Percentiles rank a stretch among this genome's conserved stretches.
Evolutionary conservation across 495 filamentous ascomycete species (phyloP).

Genomic region (Hapsidospora chrysogenum): DNA sequence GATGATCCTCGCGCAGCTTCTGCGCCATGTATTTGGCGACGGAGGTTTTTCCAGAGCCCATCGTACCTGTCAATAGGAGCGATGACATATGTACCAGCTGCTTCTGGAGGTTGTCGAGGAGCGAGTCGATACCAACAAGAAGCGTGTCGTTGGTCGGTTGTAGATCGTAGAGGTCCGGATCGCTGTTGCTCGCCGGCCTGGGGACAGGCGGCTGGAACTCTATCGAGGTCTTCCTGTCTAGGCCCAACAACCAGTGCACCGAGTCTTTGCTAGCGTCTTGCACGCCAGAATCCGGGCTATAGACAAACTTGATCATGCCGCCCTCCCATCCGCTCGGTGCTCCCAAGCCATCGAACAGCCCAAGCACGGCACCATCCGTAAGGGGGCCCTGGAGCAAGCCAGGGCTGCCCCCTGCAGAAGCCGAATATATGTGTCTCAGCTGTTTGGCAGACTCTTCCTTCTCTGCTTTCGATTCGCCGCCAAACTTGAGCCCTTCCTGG

Average conservation of each 20-base stretch:
- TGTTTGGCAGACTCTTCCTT: constrained; percentile 46
- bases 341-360: constrained; percentile 20
- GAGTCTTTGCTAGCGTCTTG: constrained; percentile 30
- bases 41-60: constrained; percentile 78
- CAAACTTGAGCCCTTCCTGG: constrained; percentile 62
- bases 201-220: constrained; percentile 56
- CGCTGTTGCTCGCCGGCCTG: constrained; percentile 33
- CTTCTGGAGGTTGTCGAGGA: constrained; percentile 50
- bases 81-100: constrained; percentile 76
- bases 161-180: constrained; percentile 32
- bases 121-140: constrained; percentile 72
- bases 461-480: constrained; percentile 66
- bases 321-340: constrained; percentile 42
- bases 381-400: constrained; percentile 70
- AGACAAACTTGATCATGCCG: constrained; percentile 63
- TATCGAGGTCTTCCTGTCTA: constrained; percentile 53
- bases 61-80: constrained; percentile 70
- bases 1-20: constrained; percentile 41
- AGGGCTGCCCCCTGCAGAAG: constrained; percentile 27
- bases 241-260: constrained; percentile 58
- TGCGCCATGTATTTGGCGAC: constrained; percentile 45
- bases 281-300: constrained; percentile 22
- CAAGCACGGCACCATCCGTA: constrained; percentile 72
- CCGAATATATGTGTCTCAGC: constrained; percentile 35
- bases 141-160: constrained; percentile 31